Evolutionary conservation across 192 early-diverging fungal species (phyloP), one percentile per base, ranked within the genome.

Genomic region (Dissophora ornata): DNA sequence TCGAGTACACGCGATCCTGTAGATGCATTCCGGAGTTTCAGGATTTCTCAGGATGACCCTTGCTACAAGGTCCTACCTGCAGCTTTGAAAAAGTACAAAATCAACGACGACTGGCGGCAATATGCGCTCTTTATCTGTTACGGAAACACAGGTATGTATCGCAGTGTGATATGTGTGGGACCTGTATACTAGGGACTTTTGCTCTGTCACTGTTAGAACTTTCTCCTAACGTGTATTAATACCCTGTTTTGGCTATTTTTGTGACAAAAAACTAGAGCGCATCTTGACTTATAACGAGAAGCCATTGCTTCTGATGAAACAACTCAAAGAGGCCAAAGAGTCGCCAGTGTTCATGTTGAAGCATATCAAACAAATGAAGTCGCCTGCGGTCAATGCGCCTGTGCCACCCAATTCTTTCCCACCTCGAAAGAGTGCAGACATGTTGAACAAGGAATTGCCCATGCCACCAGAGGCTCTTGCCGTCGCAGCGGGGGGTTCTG

Each of bases 51-150:
- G 30, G 90, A 90, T 24, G 95, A 97, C 75, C 88, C 91, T 22
- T 93, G 93, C 75, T 85, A 86, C 25, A 94, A 92, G 56, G 92
- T 98, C n/a, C 81, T 98, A 22, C 90, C 89, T 21, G 90, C 90
- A 15, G 91, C 92, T 3, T 71, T 98, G 53, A 92, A 93, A 69
- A 96, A 96, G 80, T 98, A 96, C 84, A 95, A 96, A 51, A 91
- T 98, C 25, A 78, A 70, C 34, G 94, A 94, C 61, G 88, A 94
- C 59, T 96, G 93, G 94, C 88, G 87, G 55, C 85, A 93, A 57
- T 98, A 94, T 80, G 86, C 87, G 6, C 80, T 98, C 41, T 93
- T 90, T 81, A 91, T 98, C 45, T 87, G 89, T 49, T 94, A 86
- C 62, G 90, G 90, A 12, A 86, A 84, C 8, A 73, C 83, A 84